These are phyloP conservation scores for Talaromyces sp. DNA, from an alignment of 2,329 filamentous ascomycete genomes.

Conservation along the genomic window DNA sequence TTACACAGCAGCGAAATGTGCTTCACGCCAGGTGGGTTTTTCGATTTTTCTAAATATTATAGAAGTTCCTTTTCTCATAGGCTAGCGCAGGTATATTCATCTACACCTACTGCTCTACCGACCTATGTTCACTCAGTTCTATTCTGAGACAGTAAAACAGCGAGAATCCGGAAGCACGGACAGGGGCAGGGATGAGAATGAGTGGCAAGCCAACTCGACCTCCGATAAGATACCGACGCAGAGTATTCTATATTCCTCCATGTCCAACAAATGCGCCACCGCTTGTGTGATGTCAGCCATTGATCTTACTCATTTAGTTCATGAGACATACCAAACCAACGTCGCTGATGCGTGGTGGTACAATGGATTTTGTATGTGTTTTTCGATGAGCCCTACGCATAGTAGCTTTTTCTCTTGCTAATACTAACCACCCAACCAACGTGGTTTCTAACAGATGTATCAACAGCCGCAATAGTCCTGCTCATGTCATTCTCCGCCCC, in stretches of 20 bases:
- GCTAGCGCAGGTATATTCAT: slow-evolving; percentile 24
- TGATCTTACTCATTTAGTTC: slow-evolving; percentile 26
- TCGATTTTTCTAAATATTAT: not conserved
- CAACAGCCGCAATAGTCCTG: slow-evolving; percentile 1
- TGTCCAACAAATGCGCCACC: slow-evolving; percentile 25
- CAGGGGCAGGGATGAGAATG: too few species aligned
- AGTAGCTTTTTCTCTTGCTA: not conserved
- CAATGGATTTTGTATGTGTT: slow-evolving; percentile 34
- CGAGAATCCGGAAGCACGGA: not conserved
- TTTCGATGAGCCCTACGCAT: not conserved
- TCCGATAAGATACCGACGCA: not conserved
- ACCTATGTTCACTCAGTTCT: slow-evolving; percentile 31
- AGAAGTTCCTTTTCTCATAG: not conserved
- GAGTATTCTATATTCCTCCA: slow-evolving; percentile 20
- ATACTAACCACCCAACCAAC: too few species aligned
- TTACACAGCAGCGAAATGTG: not conserved
- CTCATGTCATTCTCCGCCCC: not conserved
- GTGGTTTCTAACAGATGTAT: not conserved
- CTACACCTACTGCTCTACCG: slow-evolving; percentile 31
- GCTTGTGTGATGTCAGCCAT: slow-evolving; percentile 27
- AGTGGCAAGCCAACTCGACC: not conserved
- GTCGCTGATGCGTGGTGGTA: slow-evolving; percentile 35
- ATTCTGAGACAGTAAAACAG: slow-evolving; percentile 17
- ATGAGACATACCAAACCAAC: slow-evolving; percentile 24
- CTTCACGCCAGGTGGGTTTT: not conserved